phyloP scores from a whole-genome alignment of 352 stramenopile genomes.

The Pilasporangium apinafurcum region DNA sequence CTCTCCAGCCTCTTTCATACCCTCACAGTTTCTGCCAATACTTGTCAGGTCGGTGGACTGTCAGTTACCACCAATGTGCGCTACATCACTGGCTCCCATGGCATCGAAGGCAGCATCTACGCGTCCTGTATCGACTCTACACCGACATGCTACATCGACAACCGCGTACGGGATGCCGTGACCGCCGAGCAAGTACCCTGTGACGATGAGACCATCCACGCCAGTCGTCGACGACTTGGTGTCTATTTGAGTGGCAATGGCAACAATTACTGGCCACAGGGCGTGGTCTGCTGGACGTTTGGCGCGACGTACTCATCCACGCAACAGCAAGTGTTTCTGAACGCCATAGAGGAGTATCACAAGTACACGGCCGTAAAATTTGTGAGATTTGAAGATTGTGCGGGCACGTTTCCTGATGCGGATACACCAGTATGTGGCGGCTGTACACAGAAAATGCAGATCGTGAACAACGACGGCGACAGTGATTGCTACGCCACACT shows the following conservation, averaged over 20 bases:
- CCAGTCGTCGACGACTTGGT: slow-evolving; percentile 23
- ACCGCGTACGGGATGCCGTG: slow-evolving; percentile 20
- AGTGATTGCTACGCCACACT: slow-evolving; percentile 36
- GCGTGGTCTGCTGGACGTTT: slow-evolving; percentile 31
- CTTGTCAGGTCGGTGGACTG: slow-evolving; percentile 10
- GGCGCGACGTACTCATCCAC: slow-evolving; percentile 13
- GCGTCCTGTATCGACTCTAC: slow-evolving; percentile 19
- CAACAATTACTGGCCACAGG: slow-evolving; percentile 27
- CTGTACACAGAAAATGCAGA: slow-evolving; percentile 27
- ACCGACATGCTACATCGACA: slow-evolving; percentile 23
- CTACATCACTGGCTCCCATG: slow-evolving; percentile 27
- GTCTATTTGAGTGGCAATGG: slow-evolving; percentile 23
- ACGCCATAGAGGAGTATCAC: slow-evolving; percentile 31
- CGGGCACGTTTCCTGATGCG: slow-evolving; percentile 14
- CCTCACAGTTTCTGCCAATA: no score
- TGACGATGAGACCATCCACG: slow-evolving; percentile 25
- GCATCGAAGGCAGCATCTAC: slow-evolving; percentile 31
- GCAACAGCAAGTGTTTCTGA: slow-evolving; percentile 23
- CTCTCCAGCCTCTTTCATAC: no score
- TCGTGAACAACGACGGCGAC: slow-evolving; percentile 15
- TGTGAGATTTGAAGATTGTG: slow-evolving; percentile 21
- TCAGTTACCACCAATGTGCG: slow-evolving; percentile 9
- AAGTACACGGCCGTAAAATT: slow-evolving; percentile 25
- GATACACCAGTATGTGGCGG: no score
- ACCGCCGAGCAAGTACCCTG: slow-evolving; percentile 15